A percentile compares a stretch with the other conserved stretches of the same genome.
These are phyloP conservation scores for Pisolithus sp. DNA, from an alignment of 768 basidiomycete genomes.

Conservation along the genomic window DNA sequence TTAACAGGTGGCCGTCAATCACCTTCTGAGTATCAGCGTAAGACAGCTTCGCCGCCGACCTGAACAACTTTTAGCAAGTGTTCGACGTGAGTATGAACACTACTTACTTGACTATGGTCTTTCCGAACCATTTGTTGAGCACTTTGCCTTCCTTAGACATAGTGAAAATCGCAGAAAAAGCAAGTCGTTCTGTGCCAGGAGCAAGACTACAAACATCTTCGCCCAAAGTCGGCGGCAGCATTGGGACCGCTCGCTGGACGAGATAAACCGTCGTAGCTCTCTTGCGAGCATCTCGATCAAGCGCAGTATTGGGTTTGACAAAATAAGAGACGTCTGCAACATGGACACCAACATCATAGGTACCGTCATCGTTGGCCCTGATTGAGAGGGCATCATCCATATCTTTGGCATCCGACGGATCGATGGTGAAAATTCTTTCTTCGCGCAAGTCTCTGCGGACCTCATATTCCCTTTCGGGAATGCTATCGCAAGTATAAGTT, in stretches of 20 bases:
- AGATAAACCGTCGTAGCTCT: conserved; percentile 96
- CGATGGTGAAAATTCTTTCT: conserved; percentile 88
- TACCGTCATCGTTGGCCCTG: conserved; percentile 85
- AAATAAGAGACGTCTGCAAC: conserved; percentile 96
- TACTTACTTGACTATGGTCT: conserved; percentile 81
- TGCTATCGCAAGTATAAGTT: conserved; percentile 35
- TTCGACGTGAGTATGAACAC: not conserved
- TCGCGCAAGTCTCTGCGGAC: conserved; percentile 81
- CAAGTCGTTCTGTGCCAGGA: conserved; percentile 82
- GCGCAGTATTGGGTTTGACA: conserved; percentile 89
- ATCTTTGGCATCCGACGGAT: conserved; percentile 84
- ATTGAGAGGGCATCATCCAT: conserved; percentile 93
- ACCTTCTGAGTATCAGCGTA: conserved; percentile 79
- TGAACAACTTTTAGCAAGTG: conserved; percentile 23
- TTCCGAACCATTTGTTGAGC: conserved; percentile 87
- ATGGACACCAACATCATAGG: conserved; percentile 90
- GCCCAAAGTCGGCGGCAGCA: conserved; percentile 91
- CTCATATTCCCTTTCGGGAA: conserved; percentile 86
- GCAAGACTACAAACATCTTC: conserved; percentile 90
- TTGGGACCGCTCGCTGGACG: conserved; percentile 91
- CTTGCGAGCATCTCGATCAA: conserved; percentile 97
- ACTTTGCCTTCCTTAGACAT: conserved; percentile 78
- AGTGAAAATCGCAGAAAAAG: conserved; percentile 87
- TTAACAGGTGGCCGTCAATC: conserved; percentile 66
- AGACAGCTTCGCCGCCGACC: conserved; percentile 80